Evolutionary conservation across 2,329 filamentous ascomycete species (phyloP).

Genomic region (Fusarium burgessii): DNA sequence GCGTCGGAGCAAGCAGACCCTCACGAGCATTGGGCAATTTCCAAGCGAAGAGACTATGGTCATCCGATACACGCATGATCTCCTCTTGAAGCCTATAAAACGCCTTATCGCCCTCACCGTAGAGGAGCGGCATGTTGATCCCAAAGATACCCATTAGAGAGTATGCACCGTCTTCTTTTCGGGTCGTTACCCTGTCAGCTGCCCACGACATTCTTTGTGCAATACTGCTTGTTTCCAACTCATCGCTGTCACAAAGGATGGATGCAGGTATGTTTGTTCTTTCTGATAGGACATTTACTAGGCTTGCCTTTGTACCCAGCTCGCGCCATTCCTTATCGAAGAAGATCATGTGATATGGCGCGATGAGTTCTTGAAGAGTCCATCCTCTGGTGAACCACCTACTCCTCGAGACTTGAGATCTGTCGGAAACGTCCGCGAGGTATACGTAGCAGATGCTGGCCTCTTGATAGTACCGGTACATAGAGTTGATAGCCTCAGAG

Average conservation of each 20-base stretch:
- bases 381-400: conserved; percentile 28
- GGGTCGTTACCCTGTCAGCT: neutral
- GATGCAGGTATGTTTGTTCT: neutral
- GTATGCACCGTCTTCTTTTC: conserved; percentile 12
- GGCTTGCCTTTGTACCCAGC: neutral
- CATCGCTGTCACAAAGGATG: neutral
- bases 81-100: conserved; percentile 18
- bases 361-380: conserved; percentile 19
- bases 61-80: conserved; percentile 5
- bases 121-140: conserved; percentile 7
- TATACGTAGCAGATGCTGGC: conserved; percentile 26
- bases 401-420: neutral
- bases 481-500: conserved; percentile 35
- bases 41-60: conserved; percentile 15
- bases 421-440: conserved; percentile 10
- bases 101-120: conserved; percentile 6
- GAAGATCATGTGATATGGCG: neutral
- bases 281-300: rapidly evolving
- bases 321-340: conserved; percentile 2
- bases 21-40: neutral
- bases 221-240: neutral
- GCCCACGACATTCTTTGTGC: conserved; percentile 26
- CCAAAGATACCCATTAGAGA: conserved; percentile 9
- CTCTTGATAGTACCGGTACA: conserved; percentile 38
- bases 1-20: neutral